Evolutionary conservation across 169 alveolate genomes (phyloP), one percentile per base, ranked within the genome.

Genomic region (Theileria annulata): DNA sequence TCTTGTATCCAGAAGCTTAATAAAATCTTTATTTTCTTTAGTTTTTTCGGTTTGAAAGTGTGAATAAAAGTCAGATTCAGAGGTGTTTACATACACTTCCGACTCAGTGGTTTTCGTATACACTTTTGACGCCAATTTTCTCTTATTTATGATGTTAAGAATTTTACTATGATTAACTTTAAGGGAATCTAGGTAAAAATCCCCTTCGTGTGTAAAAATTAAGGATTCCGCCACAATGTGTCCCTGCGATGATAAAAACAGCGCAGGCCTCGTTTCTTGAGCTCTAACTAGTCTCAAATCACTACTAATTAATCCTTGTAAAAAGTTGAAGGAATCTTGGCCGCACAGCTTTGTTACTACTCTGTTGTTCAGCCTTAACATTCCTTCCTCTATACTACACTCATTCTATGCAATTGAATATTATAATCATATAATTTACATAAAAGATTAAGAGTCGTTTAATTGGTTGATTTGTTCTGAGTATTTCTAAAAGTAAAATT

Each of bases 181-280:
- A 17, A 67, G 75, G n/a, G 77, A 58, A 28, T 84, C 90, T 9
- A 84, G 48, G 58, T 68, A 42, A 51, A 19, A 77, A 48, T 10
- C 21, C 0, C 66, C 74, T 12, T 60, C 79, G 30, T 47, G 23
- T 51, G 79, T 72, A 67, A 66, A 79, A 58, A 90, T 66, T 27
- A 90, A 71, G 25, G 91, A 85, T 49, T 90, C 94, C 27, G 79
- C 60, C 72, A 66, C 71, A 63, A 90, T 87, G 59, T 82, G 80
- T 42, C 94, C 94, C 79, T 80, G 80, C 27, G 91, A 79, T 48
- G 82, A 77, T 19, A 90, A 73, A 62, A 90, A 90, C 67, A 90
- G 56, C n/a, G 77, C 42, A 3, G 58, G 63, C 28, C 64, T 58
- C 3, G 37, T 31, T 27, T 72, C 68, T 48, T 56, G 76, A 10